phyloP scores from a whole-genome alignment of 148 eudicot genomes.

The Camellia sinensis region DNA sequence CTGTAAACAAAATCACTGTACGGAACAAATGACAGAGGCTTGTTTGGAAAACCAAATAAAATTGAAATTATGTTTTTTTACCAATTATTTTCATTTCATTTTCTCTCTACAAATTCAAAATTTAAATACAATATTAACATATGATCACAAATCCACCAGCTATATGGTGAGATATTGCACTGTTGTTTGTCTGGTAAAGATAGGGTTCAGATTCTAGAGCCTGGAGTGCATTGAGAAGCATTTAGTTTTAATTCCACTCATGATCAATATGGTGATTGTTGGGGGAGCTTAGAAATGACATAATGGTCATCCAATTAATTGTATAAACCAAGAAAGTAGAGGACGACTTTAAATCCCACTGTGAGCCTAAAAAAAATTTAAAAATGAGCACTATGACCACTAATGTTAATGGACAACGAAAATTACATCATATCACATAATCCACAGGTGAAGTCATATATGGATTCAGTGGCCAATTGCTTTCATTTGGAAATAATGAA shows the following conservation, averaged over 20 bases:
- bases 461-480: not conserved
- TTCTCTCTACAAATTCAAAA: too few relatives aligned
- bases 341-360: slow-evolving; percentile 5
- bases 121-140: too few relatives aligned
- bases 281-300: slow-evolving; percentile 5
- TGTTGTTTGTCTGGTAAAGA: not conserved
- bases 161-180: not conserved
- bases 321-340: not conserved
- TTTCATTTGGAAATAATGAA: not conserved
- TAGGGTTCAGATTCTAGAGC: not conserved
- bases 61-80: too few relatives aligned
- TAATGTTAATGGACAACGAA: not conserved
- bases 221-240: not conserved
- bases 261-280: not conserved
- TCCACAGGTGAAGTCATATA: slow-evolving; percentile 1
- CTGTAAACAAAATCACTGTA: too few relatives aligned
- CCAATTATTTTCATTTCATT: too few relatives aligned
- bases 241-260: not conserved
- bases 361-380: not conserved
- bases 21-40: too few relatives aligned
- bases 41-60: too few relatives aligned
- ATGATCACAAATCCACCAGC: too few relatives aligned
- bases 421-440: not conserved
- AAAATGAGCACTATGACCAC: not conserved
- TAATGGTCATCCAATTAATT: not conserved